Base-by-base conservation (phyloP, 139 green algal species). In the Nannochloris sp. region DNA sequence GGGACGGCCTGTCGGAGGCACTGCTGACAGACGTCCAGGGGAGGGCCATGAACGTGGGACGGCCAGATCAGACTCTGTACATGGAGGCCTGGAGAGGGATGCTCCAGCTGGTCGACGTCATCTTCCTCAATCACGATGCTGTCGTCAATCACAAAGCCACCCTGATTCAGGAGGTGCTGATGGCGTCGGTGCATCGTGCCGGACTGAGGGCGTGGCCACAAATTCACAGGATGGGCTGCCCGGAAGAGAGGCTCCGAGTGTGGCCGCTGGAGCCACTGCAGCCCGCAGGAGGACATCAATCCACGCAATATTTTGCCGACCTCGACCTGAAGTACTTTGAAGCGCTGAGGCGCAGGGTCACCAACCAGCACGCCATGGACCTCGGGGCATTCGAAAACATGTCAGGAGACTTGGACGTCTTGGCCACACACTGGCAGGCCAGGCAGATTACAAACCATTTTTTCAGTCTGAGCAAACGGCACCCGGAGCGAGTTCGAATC, bases 391-490 rank as follows among this genome's bases (percentile, higher is more conserved):
- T n/a, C 43, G 43, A 49, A 49, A 49, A 49, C 14, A 49, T 49
- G 43, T 14, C 12, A n/a, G 12, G 43, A n/a, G 43, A 49, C 43
- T 49, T 49, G 12, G 43, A 49, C 43, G 14, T 15, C 12, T 49
- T 49, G 43, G 44, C 44, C 1, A 18, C 16, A 2, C 2, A 18
- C 15, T 51, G 44, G 44, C 44, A 51, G 44, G 18, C 44, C 15
- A 51, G 44, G 18, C 44, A 51, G 18, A n/a, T 51, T 51, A 10
- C 44, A 15, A 51, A 51, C 44, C 44, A 51, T 51, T 51, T 51
- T 51, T 51, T 51, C 44, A 51, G 44, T 19, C 15, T 51, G 8
- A 51, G 44, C 3, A 51, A 51, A 51, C 15, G 44, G 18, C 12
- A 51, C 12, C 44, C 44, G 4, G 44, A 19, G 4, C 4, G 18